These are phyloP conservation scores for Aspergillus ostianus DNA, from an alignment of 495 filamentous ascomycete genomes.

Conservation along the genomic window DNA sequence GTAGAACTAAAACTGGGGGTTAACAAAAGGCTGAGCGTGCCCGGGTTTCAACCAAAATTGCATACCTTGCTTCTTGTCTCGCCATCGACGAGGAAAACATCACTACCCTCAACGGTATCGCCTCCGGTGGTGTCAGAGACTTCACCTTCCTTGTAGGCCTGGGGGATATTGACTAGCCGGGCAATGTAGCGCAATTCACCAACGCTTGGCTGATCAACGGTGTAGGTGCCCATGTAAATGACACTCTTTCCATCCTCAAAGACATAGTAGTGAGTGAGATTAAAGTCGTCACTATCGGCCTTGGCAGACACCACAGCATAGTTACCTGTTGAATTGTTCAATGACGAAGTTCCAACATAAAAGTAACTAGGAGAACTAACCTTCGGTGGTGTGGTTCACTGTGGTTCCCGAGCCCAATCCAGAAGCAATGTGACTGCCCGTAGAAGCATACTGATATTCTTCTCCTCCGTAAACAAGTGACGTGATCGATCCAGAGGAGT, in stretches of 20 bases:
- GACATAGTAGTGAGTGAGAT: conserved; percentile 8
- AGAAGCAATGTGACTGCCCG: background rate
- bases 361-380: background rate
- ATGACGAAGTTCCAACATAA: background rate
- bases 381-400: background rate
- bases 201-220: background rate
- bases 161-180: conserved; percentile 3
- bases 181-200: conserved; percentile 11
- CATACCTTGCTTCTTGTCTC: conserved; percentile 5
- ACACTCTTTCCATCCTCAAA: conserved; percentile 6
- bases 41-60: background rate
- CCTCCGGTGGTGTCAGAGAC: background rate
- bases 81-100: conserved; percentile 6
- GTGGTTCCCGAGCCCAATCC: background rate
- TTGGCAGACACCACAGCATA: background rate
- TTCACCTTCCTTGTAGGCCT: conserved; percentile 8
- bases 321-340: background rate
- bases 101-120: conserved; percentile 2
- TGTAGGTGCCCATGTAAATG: conserved; percentile 10
- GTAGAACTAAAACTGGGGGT: background rate
- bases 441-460: background rate
- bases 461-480: background rate
- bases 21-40: background rate
- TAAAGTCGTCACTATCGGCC: background rate
- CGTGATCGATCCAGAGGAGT: background rate